Base-by-base conservation (phyloP, 1,284 basidiomycete genomes). In the Boletellus deceptivus region DNA sequence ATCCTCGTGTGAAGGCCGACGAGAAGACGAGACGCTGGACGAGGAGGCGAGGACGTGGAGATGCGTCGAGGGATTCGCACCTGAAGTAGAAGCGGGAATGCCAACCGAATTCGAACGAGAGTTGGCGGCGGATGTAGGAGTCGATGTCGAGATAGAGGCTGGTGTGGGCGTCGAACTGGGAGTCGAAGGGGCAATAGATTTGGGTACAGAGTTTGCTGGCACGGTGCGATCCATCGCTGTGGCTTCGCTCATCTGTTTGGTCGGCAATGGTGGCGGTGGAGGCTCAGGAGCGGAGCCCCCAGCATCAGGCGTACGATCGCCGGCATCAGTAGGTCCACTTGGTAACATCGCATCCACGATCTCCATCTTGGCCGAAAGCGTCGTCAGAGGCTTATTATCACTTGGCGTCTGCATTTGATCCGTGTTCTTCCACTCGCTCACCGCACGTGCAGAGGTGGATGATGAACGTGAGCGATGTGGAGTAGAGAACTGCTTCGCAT, bases 1-100 rank as follows among this genome's bases (percentile, higher is more conserved):
- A 40, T 83, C 80, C 59, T 83, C 80, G 35, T 75, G 74, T 1
- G 74, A 72, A 4, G 60, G 62, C 34, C 65, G 63, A 49, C 62
- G 64, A 11, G 56, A 60, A 46, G 43, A 46, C 48, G 53, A 57
- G 6, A 55, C 33, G 11, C 24, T 62, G 11, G 54, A 54, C 16
- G 55, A 56, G 20, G 41, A 39, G 13, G 43, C 24, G 5, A 33
- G 20, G 3, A 49, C 4, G 6, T 44, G 49, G 16, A 49, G 27
- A 11, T 54, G 39, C 4, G 38, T 31, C 2, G 40, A n/a, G 16
- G 33, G 25, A 47, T 52, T 53, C 11, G 14, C 16, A 44, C 33
- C 55, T 13, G 50, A 29, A 10, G 46, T 25, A 39, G 53, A 51
- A 40, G 24, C 11, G 40, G 56, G 36, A 16, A 48, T 31, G 6